phyloP scores from a whole-genome alignment of 1,284 basidiomycete genomes.

The Cryptococcus sp. region DNA sequence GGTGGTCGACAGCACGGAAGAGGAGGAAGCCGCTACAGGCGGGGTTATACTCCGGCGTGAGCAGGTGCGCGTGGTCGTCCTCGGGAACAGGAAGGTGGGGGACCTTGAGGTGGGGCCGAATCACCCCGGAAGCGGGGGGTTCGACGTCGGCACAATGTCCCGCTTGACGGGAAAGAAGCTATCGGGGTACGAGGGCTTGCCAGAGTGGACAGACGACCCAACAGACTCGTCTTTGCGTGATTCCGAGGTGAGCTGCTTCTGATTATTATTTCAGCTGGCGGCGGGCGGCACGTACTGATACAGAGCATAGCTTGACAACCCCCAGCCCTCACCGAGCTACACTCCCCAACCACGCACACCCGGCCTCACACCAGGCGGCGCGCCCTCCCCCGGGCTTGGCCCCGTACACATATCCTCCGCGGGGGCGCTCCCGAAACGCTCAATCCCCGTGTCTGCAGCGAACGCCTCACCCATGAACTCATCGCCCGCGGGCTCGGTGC shows the following conservation, averaged over 20 bases:
- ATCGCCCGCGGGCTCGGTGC: slow-evolving; percentile 24
- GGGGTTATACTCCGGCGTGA: slow-evolving; percentile 76
- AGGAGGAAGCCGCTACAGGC: slow-evolving; percentile 46
- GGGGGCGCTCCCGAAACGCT: background rate
- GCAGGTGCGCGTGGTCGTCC: slow-evolving; percentile 72
- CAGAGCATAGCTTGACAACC: slow-evolving; percentile 8
- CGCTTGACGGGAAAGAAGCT: slow-evolving; percentile 35
- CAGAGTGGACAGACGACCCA: slow-evolving; percentile 52
- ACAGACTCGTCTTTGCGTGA: slow-evolving; percentile 51
- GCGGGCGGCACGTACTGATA: background rate
- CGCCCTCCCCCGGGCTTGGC: background rate
- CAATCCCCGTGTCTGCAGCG: background rate
- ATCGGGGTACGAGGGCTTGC: slow-evolving; percentile 38
- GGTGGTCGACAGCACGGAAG: background rate
- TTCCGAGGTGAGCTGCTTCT: slow-evolving; percentile 32
- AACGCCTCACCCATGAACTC: slow-evolving; percentile 11
- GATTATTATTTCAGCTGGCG: background rate
- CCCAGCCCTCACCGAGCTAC: slow-evolving; percentile 11
- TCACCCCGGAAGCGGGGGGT: slow-evolving; percentile 11
- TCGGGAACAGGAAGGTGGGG: slow-evolving; percentile 60
- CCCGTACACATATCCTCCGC: slow-evolving; percentile 5
- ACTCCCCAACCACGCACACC: slow-evolving; percentile 7
- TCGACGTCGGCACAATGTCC: slow-evolving; percentile 44
- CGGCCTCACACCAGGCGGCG: slow-evolving; percentile 6
- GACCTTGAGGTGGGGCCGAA: slow-evolving; percentile 21